phyloP scores from a whole-genome alignment of 106 monocot genomes.

The Dendrobium catenatum region DNA sequence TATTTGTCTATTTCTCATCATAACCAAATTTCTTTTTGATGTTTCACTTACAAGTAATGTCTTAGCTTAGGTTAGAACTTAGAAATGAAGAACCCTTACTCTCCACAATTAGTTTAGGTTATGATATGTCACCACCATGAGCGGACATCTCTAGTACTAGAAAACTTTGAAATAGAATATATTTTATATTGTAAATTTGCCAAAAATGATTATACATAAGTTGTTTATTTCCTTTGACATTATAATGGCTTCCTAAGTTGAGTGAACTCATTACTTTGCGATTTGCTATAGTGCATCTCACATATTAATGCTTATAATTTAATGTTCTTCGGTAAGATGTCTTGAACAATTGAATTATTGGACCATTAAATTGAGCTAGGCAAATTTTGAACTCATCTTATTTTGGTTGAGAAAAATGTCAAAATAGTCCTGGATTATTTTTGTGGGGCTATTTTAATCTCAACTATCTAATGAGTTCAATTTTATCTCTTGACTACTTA shows the following conservation, averaged over 20 bases:
- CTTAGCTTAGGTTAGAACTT: neutral
- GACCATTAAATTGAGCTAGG: neutral
- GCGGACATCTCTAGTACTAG: neutral
- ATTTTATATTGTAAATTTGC: neutral
- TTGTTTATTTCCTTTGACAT: neutral
- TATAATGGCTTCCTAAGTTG: neutral
- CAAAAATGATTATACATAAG: neutral
- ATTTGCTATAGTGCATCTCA: neutral
- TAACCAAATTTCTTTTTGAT: neutral
- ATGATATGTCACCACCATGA: neutral
- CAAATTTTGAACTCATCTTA: neutral
- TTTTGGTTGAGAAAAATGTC: too few species aligned
- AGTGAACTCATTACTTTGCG: neutral
- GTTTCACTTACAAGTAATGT: neutral
- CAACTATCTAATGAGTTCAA: too few species aligned
- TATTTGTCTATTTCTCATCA: neutral
- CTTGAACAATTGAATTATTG: neutral
- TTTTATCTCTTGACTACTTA: too few species aligned
- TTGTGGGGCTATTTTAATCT: too few species aligned
- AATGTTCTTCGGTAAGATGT: neutral
- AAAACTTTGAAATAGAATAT: neutral
- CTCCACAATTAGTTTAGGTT: neutral
- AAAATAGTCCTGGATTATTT: too few species aligned
- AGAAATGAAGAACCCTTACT: neutral
- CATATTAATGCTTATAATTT: neutral